These are phyloP conservation scores for Solanum habrochaites DNA, from an alignment of 257 asterid genomes.

Conservation along the genomic window DNA sequence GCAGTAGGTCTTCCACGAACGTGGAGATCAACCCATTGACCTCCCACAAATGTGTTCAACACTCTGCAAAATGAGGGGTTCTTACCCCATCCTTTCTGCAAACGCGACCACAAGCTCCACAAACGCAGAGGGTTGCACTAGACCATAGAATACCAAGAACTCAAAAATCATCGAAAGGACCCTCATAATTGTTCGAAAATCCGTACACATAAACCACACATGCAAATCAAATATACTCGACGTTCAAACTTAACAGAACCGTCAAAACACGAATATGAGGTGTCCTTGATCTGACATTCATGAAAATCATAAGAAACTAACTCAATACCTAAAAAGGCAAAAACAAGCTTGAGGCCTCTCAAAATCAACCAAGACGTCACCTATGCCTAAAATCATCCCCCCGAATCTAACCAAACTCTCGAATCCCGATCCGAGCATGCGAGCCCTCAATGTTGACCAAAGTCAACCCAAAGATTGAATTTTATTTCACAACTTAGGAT, in stretches of 20 bases:
- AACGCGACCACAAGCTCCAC: not conserved
- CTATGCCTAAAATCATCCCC: not conserved
- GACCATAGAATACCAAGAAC: not conserved
- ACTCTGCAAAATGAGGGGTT: not conserved
- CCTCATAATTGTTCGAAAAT: not conserved
- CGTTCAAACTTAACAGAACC: not conserved
- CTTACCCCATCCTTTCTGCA: not conserved
- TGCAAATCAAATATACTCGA: not conserved
- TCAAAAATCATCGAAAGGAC: not conserved
- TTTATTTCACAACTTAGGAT: not conserved
- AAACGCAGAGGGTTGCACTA: not conserved
- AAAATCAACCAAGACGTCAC: not conserved
- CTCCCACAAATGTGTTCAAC: no score
- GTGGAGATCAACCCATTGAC: not conserved
- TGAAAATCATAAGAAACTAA: not conserved
- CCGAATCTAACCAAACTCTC: not conserved
- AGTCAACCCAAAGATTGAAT: not conserved
- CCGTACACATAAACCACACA: not conserved
- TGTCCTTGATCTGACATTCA: not conserved
- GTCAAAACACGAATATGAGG: not conserved
- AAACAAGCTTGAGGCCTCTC: not conserved
- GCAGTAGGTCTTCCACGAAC: not conserved
- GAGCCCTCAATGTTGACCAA: not conserved
- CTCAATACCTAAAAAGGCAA: not conserved
- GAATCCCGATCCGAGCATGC: no score